Evolutionary conservation across 768 basidiomycete species (phyloP).

Genomic region (Hygrophorus russula): DNA sequence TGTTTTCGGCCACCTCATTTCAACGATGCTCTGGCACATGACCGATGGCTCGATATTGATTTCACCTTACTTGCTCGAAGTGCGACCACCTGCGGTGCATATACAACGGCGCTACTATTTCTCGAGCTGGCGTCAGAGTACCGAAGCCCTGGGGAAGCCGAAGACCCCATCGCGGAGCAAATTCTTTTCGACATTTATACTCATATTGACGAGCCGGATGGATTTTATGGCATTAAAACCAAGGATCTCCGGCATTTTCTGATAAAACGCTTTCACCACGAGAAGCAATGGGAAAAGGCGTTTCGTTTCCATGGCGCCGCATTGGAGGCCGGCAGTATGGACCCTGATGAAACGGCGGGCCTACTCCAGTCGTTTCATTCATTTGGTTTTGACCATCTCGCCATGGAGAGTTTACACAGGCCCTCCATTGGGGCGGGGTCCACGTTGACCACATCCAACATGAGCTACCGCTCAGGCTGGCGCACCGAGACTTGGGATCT

Average conservation of each 20-base stretch:
- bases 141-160: conserved; percentile 14
- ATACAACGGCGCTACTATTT: conserved; percentile 84
- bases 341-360: conserved; percentile 40
- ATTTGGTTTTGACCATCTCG: conserved; percentile 86
- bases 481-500: conserved; percentile 93
- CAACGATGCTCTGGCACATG: conserved; percentile 36
- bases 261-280: conserved; percentile 82
- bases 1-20: conserved; percentile 37
- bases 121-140: conserved; percentile 68
- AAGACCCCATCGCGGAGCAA: conserved; percentile 38
- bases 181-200: conserved; percentile 88
- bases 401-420: conserved; percentile 51
- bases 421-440: conserved; percentile 22
- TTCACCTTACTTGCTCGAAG: conserved; percentile 59
- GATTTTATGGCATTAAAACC: conserved; percentile 90
- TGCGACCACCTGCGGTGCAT: conserved; percentile 71
- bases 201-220: conserved; percentile 95
- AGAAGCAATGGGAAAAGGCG: conserved; percentile 86
- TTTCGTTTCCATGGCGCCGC: conserved; percentile 84
- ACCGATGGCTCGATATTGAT: conserved; percentile 77
- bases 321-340: conserved; percentile 47
- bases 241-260: conserved; percentile 71
- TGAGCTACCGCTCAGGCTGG: conserved; percentile 84
- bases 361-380: conserved; percentile 75
- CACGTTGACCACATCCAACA: conserved; percentile 24